Base-by-base conservation (phyloP, 129 eudicot species). In the Flaveria ramosissima region DNA sequence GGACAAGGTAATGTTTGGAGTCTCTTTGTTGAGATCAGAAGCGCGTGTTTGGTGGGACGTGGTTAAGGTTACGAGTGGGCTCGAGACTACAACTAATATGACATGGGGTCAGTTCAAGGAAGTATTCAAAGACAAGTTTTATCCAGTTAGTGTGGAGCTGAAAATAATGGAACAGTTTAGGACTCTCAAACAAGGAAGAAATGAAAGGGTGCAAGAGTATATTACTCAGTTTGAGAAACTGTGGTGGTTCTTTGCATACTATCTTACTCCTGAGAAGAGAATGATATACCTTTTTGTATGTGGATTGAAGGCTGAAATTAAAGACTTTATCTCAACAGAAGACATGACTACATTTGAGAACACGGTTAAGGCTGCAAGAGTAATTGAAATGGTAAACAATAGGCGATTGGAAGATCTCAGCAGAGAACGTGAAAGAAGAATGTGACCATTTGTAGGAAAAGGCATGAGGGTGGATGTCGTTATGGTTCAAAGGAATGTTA, bases 101-200 rank as follows among this genome's bases (percentile, higher is more conserved):
- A 55, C 77, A 39, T 72, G 77, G 77, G 41, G 39, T 72, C 53
- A 24, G 3, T 72, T 72, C 36, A 72, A 72, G 65, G 66, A 72
- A 72, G 32, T 39, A 36, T 72, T 72, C 15, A 57, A 39, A 32
- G 53, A 39, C 6, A 9, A 15, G 77, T 72, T 53, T 55, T 56
- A 62, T 72, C 77, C 77, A 0, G 7, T 19, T 13, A 36, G 21
- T 9, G 23, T 55, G 52, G 67, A 53, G 47, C 3, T 12, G 51
- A 36, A 39, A 51, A 10, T 55, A 26, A 52, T 32, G 51, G 12
- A 7, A 17, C 41, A 72, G 68, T 39, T 2, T 14, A 4, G 3
- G 47, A 53, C 66, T 3, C 4, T 72, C 12, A 72, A 36, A 72
- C 30, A 30, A 32, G 76, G 7, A 61, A 26, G 27, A 9, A n/a